phyloP scores from a whole-genome alignment of 768 basidiomycete genomes.

The Phylloporus arenicola region DNA sequence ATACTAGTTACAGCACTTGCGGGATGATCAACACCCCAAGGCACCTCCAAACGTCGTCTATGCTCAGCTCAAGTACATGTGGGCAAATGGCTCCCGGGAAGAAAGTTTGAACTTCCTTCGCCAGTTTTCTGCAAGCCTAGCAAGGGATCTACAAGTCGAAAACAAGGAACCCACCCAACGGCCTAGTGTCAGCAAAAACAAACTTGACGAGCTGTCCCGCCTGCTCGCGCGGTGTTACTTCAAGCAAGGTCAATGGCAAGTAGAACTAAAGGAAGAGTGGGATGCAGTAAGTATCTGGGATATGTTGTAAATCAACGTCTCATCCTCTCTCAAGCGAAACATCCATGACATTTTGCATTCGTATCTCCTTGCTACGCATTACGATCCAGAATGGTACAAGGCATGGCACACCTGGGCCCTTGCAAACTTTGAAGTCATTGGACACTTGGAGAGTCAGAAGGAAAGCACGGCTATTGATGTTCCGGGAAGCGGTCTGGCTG shows the following conservation, averaged over 20 bases:
- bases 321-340: constrained; percentile 50
- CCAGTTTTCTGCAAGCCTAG: constrained; percentile 72
- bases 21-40: constrained; percentile 51
- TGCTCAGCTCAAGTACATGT: constrained; percentile 92
- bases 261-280: constrained; percentile 76
- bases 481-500: constrained; percentile 58
- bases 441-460: constrained; percentile 64
- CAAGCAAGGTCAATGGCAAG: constrained; percentile 95
- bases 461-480: constrained; percentile 53
- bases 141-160: constrained; percentile 67
- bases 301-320: constrained; percentile 2
- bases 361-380: constrained; percentile 83
- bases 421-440: constrained; percentile 91
- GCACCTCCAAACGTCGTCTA: constrained; percentile 96
- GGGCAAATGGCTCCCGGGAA: constrained; percentile 77
- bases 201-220: constrained; percentile 65
- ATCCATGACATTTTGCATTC: constrained; percentile 78
- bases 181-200: constrained; percentile 50
- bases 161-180: constrained; percentile 46
- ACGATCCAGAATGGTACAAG: constrained; percentile 96
- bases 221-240: constrained; percentile 95
- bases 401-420: constrained; percentile 99
- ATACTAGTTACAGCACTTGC: constrained; percentile 39
- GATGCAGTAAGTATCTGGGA: constrained; percentile 48
- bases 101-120: constrained; percentile 80